Base-by-base conservation (phyloP, 495 filamentous ascomycete species). In the Mytilinidion resinicola region DNA sequence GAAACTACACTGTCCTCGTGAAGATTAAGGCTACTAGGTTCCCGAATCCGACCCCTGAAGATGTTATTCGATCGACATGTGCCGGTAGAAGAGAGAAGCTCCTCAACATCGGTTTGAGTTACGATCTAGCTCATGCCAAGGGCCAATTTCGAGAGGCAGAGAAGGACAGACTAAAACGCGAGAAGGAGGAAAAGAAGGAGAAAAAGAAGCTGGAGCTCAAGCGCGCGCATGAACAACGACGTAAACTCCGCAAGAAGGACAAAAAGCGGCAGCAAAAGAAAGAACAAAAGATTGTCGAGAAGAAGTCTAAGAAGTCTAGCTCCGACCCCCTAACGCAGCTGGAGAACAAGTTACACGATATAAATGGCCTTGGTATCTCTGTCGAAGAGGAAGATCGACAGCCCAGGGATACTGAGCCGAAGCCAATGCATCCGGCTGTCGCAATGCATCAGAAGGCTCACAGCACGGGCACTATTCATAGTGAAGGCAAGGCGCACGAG, bases 101-200 rank as follows among this genome's bases (percentile, higher is more conserved):
- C 1, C 80, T 91, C 2, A 84, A 87, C 55, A 84, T 92, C 19
- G 91, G 89, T 4, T 78, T 87, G 30, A 84, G 85, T 4, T 95
- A 95, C 56, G 91, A 96, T 66, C 72, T 92, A 9, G 89, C 91
- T 4, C 88, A 95, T 65, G 85, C 83, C 37, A 91, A 91, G 69
- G 87, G 85, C 15, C 78, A 85, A 19, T 75, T 85, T 20, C 69
- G 76, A 33, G 85, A 90, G 62, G 83, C 82, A 5, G 75, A 84
- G n/a, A 75, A 79, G 53, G 85, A 90, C 65, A 85, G 83, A 69
- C 63, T 70, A 30, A 66, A 59, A 17, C 72, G 70, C 9, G 70
- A 81, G 49, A 72, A 75, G 43, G 70, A 78, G 36, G 62, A 74
- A 50, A 70, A 71, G 53, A 74, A 75, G 39, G 77, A 76, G 57